Conservation (phyloP, 140 eudicot genomes). For the Cichorium intybus region DNA sequence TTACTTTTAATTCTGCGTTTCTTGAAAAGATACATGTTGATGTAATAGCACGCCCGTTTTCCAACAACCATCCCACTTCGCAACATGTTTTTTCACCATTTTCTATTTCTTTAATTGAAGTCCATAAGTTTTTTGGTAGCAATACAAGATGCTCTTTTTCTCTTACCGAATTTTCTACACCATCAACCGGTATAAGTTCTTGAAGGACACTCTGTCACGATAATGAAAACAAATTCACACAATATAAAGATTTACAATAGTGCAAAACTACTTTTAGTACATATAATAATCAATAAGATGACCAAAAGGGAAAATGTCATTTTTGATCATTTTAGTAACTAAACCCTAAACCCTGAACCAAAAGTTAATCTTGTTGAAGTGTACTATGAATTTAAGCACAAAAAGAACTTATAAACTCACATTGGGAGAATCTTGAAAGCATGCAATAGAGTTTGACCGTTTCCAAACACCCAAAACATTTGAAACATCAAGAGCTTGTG, state of each 20-base stretch:
- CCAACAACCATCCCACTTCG: conserved; percentile 89
- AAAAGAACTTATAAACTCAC: conserved; percentile 28
- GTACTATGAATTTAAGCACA: not conserved
- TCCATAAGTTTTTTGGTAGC: conserved; percentile 90
- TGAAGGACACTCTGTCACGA: conserved; percentile 40
- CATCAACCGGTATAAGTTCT: conserved; percentile 38
- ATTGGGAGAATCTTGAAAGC: conserved; percentile 42
- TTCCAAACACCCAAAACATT: conserved; percentile 64
- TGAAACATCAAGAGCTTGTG: conserved; percentile 51
- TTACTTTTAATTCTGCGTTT: conserved; percentile 59
- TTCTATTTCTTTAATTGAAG: conserved; percentile 43
- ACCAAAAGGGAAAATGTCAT: too few relatives aligned
- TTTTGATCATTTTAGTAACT: not conserved
- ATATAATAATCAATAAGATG: too few relatives aligned
- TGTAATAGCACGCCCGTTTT: conserved; percentile 55
- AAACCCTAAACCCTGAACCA: too few relatives aligned
- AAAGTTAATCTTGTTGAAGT: not conserved
- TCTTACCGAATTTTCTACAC: conserved; percentile 34
- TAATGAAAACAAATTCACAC: conserved; percentile 5
- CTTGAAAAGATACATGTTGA: conserved; percentile 71
- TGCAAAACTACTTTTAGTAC: too few relatives aligned
- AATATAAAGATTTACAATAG: not conserved
- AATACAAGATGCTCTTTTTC: conserved; percentile 42
- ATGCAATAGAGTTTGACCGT: conserved; percentile 39
- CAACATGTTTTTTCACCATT: conserved; percentile 51